Evolutionary conservation across 306 rosid species (phyloP).

Genomic region (Crotalaria pallida): DNA sequence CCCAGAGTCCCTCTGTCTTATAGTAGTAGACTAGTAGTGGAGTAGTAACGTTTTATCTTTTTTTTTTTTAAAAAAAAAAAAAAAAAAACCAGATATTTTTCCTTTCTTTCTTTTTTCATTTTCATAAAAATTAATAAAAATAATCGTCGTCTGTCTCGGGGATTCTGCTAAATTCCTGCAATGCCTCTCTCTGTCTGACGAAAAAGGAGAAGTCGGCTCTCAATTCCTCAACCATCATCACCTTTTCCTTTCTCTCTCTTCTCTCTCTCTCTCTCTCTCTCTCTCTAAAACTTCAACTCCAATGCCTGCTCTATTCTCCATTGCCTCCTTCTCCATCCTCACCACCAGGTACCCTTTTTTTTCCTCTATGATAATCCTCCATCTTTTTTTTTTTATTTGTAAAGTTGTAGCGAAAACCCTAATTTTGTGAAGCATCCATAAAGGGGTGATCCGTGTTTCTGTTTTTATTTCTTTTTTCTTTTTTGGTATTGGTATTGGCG

Average conservation of each 20-base stretch:
- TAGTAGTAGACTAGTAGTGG: too few species aligned
- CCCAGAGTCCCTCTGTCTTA: background rate
- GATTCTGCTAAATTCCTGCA: constrained; percentile 22
- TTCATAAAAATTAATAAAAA: too few species aligned
- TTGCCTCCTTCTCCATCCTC: constrained; percentile 16
- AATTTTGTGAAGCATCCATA: background rate
- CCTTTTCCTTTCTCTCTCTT: background rate
- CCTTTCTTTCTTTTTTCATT: background rate
- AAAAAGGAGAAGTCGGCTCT: constrained; percentile 11
- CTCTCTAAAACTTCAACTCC: constrained; percentile 1
- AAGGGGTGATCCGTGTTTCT: too few species aligned
- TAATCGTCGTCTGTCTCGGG: too few species aligned
- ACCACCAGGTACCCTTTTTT: constrained; percentile 14
- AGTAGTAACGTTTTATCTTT: too few species aligned
- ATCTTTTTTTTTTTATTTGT: too few species aligned
- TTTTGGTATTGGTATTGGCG: too few species aligned
- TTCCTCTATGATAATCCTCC: background rate
- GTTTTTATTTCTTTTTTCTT: too few species aligned
- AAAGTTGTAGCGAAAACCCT: constrained; percentile 4
- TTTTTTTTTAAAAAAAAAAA: too few species aligned
- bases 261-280: background rate
- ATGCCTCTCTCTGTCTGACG: background rate
- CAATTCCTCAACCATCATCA: background rate
- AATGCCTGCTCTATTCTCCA: constrained; percentile 28
- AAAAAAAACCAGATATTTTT: too few species aligned